Percentiles rank a stretch among this genome's conserved stretches.
Conservation (phyloP, 345 rosid species). For the Euclidium syriacum region DNA sequence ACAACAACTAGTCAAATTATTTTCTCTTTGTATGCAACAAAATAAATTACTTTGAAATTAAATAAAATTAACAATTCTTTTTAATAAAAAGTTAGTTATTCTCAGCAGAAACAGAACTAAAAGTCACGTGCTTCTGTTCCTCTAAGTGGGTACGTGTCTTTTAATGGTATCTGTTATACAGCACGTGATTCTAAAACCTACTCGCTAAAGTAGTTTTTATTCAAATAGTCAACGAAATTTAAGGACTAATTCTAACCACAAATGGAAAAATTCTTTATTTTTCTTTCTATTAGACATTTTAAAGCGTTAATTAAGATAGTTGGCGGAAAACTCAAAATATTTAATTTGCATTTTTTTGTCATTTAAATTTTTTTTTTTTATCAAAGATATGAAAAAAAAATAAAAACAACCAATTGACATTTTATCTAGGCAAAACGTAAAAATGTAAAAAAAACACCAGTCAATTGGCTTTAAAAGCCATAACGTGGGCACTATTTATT, state of each 20-base stretch:
- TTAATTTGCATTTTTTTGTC: no score
- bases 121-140: conserved; percentile 29
- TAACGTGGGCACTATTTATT: no score
- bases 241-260: neutral
- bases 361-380: no score
- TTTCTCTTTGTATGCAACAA: conserved; percentile 2
- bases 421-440: no score
- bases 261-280: no score
- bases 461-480: no score
- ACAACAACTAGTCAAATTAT: conserved; percentile 13
- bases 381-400: no score
- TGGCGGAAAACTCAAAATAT: no score
- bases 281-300: no score
- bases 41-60: neutral
- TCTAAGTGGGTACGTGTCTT: conserved; percentile 17
- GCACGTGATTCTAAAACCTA: conserved; percentile 28
- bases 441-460: no score
- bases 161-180: conserved; percentile 13
- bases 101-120: conserved; percentile 5
- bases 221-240: neutral
- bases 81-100: neutral
- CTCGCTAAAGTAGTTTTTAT: neutral
- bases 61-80: neutral
- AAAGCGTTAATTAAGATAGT: no score
- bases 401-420: no score